Evolutionary conservation across 202 grass and related monocot genomes (phyloP).

Genomic region (Thinopyrum obtusiflorum): DNA sequence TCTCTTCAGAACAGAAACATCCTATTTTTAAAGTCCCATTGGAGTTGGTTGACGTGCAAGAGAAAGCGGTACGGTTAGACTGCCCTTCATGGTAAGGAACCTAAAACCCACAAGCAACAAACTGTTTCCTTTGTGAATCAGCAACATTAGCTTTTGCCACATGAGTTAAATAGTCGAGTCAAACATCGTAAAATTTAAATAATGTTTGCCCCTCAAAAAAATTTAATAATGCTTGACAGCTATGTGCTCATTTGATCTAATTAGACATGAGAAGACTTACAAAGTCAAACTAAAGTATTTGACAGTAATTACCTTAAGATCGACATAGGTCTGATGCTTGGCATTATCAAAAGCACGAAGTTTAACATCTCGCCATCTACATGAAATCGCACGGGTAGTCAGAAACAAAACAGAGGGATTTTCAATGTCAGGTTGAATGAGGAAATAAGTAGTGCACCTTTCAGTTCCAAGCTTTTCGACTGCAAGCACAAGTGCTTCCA

Average conservation of each 20-base stretch:
- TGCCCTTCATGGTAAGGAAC: constrained; percentile 23
- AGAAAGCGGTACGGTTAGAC: constrained; percentile 29
- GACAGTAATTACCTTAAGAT: constrained; percentile 85
- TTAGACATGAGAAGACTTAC: constrained; percentile 9
- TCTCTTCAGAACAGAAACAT: too few species aligned
- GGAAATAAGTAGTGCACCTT: constrained; percentile 63
- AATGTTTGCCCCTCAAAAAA: too few species aligned
- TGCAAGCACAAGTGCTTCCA: constrained; percentile 90
- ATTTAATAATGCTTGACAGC: neutral
- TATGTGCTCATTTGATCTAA: constrained; percentile 25
- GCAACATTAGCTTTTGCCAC: neutral
- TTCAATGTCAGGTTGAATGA: constrained; percentile 21
- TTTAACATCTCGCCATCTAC: constrained; percentile 97
- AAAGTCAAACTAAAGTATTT: constrained; percentile 25
- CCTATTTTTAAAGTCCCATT: too few species aligned
- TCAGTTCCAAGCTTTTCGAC: constrained; percentile 99
- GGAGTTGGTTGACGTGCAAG: too few species aligned
- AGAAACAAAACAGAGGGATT: constrained; percentile 19
- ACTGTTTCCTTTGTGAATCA: constrained; percentile 36
- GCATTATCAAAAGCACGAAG: constrained; percentile 86
- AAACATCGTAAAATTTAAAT: neutral
- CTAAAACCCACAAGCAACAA: constrained; percentile 40
- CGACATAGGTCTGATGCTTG: constrained; percentile 91
- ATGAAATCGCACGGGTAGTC: constrained; percentile 32
- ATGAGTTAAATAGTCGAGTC: neutral